These are phyloP conservation scores for Neopestalotiopsis sp. DNA, from an alignment of 2,329 filamentous ascomycete genomes.

Conservation along the genomic window DNA sequence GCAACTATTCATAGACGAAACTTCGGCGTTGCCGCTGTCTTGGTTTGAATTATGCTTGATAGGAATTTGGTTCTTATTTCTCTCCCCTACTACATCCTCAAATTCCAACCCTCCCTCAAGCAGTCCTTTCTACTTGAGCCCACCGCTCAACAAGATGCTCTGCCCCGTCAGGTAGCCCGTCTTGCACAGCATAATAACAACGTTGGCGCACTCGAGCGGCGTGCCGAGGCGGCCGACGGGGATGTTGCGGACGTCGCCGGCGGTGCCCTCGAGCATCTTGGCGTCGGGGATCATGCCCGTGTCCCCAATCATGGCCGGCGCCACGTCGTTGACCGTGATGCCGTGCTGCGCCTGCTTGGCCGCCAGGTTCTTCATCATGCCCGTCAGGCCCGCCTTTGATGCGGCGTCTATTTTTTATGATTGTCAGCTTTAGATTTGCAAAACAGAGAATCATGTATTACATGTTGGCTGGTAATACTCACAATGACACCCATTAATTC, in stretches of 20 bases:
- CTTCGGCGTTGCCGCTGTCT: background rate
- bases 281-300: constrained; percentile 68
- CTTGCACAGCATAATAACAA: constrained; percentile 63
- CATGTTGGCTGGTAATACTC: constrained; percentile 1
- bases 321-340: constrained; percentile 72
- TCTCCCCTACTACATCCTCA: background rate
- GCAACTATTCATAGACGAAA: constrained; percentile 9
- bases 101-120: background rate
- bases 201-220: constrained; percentile 64
- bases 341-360: constrained; percentile 63
- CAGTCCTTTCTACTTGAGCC: constrained; percentile 47
- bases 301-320: constrained; percentile 71
- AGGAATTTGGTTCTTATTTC: background rate
- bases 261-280: constrained; percentile 53
- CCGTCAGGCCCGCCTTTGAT: constrained; percentile 66
- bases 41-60: background rate
- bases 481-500: constrained; percentile 66
- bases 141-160: constrained; percentile 58
- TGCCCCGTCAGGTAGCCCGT: constrained; percentile 68
- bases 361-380: constrained; percentile 70
- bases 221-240: constrained; percentile 63
- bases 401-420: constrained; percentile 44
- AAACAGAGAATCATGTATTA: too few relatives aligned
- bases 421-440: too few relatives aligned
- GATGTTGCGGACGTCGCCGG: constrained; percentile 64